These are phyloP conservation scores for Pseudocohnilembus persalinus DNA, from an alignment of 169 alveolate species.

Conservation along the genomic window DNA sequence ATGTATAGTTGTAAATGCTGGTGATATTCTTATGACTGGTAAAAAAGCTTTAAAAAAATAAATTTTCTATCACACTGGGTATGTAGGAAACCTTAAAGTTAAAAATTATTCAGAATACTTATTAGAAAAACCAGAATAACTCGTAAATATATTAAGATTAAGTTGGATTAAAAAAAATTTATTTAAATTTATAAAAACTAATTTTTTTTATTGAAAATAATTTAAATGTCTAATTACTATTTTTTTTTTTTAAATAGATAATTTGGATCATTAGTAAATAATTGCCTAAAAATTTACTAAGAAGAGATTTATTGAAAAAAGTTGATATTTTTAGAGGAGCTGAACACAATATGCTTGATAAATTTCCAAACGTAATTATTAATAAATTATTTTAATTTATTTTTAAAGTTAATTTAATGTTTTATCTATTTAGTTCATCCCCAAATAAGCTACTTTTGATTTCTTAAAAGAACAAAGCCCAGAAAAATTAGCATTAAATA, in stretches of 20 bases:
- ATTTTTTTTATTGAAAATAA: neutral
- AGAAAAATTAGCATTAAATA: neutral
- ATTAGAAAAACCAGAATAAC: slow-evolving; percentile 22
- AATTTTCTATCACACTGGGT: slow-evolving; percentile 17
- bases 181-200: too few species aligned
- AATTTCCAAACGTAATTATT: slow-evolving; percentile 19
- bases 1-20: slow-evolving; percentile 27
- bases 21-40: slow-evolving; percentile 16
- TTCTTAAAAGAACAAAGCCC: neutral
- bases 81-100: slow-evolving; percentile 14
- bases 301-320: slow-evolving; percentile 18
- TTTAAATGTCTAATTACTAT: neutral
- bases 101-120: neutral
- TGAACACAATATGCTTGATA: slow-evolving; percentile 9
- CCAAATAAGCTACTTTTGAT: neutral
- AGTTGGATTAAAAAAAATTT: too few species aligned
- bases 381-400: neutral
- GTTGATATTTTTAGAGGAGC: slow-evolving; percentile 16
- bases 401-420: neutral
- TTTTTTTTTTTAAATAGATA: neutral
- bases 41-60: slow-evolving; percentile 19
- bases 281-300: slow-evolving; percentile 22
- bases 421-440: slow-evolving; percentile 4
- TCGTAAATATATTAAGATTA: slow-evolving; percentile 1
- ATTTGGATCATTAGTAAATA: slow-evolving; percentile 6